Conservation (phyloP, 306 rosid species). For the Gastrolobium villosum region DNA sequence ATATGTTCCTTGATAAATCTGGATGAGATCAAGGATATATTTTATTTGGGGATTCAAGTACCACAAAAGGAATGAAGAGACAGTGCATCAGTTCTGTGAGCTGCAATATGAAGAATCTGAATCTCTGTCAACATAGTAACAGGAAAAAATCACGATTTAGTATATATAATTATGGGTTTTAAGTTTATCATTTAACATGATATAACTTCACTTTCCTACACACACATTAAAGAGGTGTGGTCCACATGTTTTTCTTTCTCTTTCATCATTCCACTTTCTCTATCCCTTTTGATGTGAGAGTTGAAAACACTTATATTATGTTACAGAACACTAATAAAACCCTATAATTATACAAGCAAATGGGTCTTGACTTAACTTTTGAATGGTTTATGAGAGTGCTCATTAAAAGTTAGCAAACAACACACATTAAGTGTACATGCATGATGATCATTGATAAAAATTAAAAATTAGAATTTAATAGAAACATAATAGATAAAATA, state of each 20-base stretch:
- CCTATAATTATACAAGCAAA: neutral
- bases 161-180: no score
- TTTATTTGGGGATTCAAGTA: neutral
- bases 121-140: slow-evolving; percentile 1
- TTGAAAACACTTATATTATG: no score
- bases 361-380: neutral
- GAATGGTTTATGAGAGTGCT: neutral
- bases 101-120: slow-evolving; percentile 1
- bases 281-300: no score
- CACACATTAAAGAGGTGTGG: no score
- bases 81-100: neutral
- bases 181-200: no score
- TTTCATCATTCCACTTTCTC: no score
- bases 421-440: neutral
- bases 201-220: no score
- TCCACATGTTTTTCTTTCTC: no score
- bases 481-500: neutral
- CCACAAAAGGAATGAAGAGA: slow-evolving; percentile 7
- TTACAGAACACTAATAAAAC: no score
- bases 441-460: no score
- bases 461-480: neutral
- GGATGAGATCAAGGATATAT: neutral
- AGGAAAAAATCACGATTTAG: neutral
- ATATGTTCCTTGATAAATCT: neutral
- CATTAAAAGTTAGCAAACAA: neutral